phyloP scores from a whole-genome alignment of 2,329 filamentous ascomycete genomes.

The Metarhizium album region DNA sequence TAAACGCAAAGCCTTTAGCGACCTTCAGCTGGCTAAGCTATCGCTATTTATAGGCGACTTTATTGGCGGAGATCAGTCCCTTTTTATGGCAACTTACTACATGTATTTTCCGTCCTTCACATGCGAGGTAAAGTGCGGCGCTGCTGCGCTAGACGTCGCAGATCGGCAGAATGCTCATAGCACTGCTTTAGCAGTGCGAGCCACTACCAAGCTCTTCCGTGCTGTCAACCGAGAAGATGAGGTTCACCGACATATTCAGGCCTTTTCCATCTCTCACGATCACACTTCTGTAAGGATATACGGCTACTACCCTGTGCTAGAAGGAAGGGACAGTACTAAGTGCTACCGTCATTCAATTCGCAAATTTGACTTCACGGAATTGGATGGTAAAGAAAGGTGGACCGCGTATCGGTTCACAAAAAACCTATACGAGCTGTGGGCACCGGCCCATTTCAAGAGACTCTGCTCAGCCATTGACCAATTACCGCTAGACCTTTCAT shows the following conservation, averaged over 20 bases:
- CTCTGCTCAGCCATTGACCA: conserved; percentile 7
- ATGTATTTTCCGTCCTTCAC: conserved; percentile 25
- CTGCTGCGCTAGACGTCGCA: conserved; percentile 23
- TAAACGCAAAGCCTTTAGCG: too few species aligned
- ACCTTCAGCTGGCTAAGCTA: too few species aligned
- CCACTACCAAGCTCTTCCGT: conserved; percentile 27
- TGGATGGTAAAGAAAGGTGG: conserved; percentile 1
- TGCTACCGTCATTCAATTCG: conserved; percentile 29
- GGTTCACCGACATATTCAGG: conserved; percentile 29
- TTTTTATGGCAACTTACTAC: too few species aligned
- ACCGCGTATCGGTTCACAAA: background rate
- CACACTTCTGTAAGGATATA: conserved; percentile 24
- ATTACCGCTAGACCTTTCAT: background rate
- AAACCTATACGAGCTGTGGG: conserved; percentile 2
- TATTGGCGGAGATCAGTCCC: too few species aligned
- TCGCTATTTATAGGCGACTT: too few species aligned
- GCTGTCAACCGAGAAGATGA: conserved; percentile 24
- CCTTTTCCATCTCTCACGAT: conserved; percentile 30
- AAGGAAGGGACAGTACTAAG: conserved; percentile 19
- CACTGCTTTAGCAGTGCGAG: conserved; percentile 29
- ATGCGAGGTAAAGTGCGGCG: conserved; percentile 35
- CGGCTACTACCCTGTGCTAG: conserved; percentile 29
- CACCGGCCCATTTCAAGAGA: conserved; percentile 3
- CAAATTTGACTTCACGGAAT: conserved; percentile 19
- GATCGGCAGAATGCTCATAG: conserved; percentile 31